These are phyloP conservation scores for Abrus precatorius DNA, from an alignment of 306 rosid species.

Conservation along the genomic window DNA sequence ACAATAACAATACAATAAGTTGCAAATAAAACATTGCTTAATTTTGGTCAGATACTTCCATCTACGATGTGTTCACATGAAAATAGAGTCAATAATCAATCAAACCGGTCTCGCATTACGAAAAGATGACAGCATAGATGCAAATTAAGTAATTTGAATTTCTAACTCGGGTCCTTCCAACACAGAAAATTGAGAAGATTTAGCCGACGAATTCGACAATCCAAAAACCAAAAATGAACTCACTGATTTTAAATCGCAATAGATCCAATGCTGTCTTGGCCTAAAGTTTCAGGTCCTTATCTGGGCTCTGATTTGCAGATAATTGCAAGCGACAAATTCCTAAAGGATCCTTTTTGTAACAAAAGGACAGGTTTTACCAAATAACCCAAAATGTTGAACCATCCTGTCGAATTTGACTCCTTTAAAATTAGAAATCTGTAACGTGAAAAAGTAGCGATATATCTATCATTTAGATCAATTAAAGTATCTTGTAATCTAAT, in stretches of 20 bases:
- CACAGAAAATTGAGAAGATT: neutral
- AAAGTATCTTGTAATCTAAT: too few relatives aligned
- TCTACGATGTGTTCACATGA: neutral
- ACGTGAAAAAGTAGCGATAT: too few relatives aligned
- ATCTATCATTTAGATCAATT: too few relatives aligned
- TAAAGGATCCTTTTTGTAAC: neutral
- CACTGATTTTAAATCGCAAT: neutral
- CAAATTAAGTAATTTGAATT: slow-evolving; percentile 11
- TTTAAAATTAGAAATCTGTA: too few relatives aligned
- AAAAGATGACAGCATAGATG: neutral
- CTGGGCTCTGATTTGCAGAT: neutral
- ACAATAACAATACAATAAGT: slow-evolving; percentile 27
- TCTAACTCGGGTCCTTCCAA: neutral
- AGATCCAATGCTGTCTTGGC: neutral
- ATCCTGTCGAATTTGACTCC: too few relatives aligned
- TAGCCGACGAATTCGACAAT: neutral
- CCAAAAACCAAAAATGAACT: neutral
- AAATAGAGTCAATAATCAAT: neutral
- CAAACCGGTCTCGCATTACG: too few relatives aligned
- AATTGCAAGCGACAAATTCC: slow-evolving; percentile 10
- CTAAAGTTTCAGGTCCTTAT: neutral
- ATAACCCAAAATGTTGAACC: neutral
- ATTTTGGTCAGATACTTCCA: slow-evolving; percentile 29
- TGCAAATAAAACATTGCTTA: slow-evolving; percentile 39
- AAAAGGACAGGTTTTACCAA: neutral